Base-by-base conservation (phyloP, 2,329 filamentous ascomycete genomes). In the Neobulgaria alba region DNA sequence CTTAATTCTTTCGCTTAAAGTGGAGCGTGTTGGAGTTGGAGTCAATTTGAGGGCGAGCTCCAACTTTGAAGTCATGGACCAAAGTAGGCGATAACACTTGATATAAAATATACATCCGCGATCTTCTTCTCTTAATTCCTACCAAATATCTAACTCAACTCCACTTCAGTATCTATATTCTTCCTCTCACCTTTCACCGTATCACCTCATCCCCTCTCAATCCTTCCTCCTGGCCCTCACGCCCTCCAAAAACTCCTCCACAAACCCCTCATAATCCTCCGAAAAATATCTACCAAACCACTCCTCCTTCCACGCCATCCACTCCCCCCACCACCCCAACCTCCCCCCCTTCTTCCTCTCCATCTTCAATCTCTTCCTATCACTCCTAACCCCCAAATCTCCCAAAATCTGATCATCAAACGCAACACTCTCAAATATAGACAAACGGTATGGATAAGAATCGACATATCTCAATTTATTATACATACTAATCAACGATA, bases 241-340 rank as follows among this genome's bases (percentile, higher is more conserved):
- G n/a, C 38, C 19, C 9, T 36, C 35, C 29, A 44, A 21, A 33
- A 44, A 44, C 21, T 44, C 45, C 15, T 41, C 18, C 9, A 47
- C 36, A 29, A 44, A 37, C 9, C 41, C 45, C 12, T 31, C 31
- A 39, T 44, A 44, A 15, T 41, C 45, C 29, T 16, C 26, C 12
- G 41, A 29, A 20, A 42, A 34, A 34, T 47, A 44, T n/a, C 19
- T 12, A 9, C 33, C 41, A 37, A 47, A 47, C 45, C 45, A 47
- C 35, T 47, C 45, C 9, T 29, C 19, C 4, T 2, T 12, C 37
- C 38, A 47, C 29, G 35, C 31, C 15, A 39, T 47, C 41, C 36
- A 39, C n/a, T n/a, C n/a, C 12, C 37, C 40, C 29, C 40, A 45
- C 33, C 39, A 42, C 9, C 39, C 42, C 7, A 26, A 26, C 12